Base-by-base conservation (phyloP, 306 rosid genomes). In the Glycine soja region DNA sequence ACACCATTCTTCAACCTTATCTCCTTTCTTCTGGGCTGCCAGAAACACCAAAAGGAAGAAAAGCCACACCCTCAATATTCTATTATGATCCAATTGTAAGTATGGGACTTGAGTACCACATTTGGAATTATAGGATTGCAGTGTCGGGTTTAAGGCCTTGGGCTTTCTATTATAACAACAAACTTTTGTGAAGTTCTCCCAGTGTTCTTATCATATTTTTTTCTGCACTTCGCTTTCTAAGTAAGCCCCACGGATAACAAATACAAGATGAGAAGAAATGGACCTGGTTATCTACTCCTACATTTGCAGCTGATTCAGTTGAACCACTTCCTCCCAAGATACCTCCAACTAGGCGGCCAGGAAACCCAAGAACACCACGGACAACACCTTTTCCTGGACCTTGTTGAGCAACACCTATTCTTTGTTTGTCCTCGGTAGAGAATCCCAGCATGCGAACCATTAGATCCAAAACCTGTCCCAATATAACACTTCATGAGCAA, bases 371-470 rank as follows among this genome's bases (percentile, higher is more conserved):
- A 81, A 95, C 98, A 80, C 99, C 99, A 40, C 94, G 97, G 51
- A 95, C 98, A 81, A 95, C 99, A 77, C 99, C 98, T 89, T 90
- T 93, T 81, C 97, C 94, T 36, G 89, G 84, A 82, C 92, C 93
- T 72, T 91, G 94, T 85, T 88, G 97, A 82, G 99, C 97, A 64
- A 81, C 85, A 19, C 99, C 99, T 76, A 95, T 93, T 85, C 98
- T 91, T 87, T 88, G 92, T 79, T 95, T 95, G 79, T 95, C 99
- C 75, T 95, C 99, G 4, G 90, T 88, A 77, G 94, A 87, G 88
- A 95, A 95, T 61, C 99, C 99, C 50, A 95, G 92, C 99, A 95
- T 90, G 72, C 97, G 97, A 78, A 91, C 97, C 99, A 95, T 93
- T 68, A 95, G 92, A 83, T 93, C 99, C 89, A 95, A 88, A 79